A percentile compares a stretch with the other conserved stretches of the same genome.
phyloP scores from a whole-genome alignment of 345 rosid species.

The Citrus australasica region DNA sequence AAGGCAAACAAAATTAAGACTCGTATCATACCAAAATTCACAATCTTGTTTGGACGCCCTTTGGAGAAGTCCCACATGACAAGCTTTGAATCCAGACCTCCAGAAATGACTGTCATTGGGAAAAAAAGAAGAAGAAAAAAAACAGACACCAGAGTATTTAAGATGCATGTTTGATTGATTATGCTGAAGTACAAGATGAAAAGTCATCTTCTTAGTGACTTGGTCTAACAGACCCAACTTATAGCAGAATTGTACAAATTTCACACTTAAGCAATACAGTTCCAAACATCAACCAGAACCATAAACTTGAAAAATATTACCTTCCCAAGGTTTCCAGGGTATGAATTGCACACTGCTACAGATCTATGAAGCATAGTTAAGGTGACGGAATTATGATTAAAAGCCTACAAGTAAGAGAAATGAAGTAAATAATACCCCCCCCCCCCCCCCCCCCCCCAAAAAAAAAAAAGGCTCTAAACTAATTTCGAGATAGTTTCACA shows the following conservation, averaged over 20 bases:
- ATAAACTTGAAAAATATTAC: conserved; percentile 26
- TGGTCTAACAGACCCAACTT: neutral
- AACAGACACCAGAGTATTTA: neutral
- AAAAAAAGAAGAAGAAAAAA: no score
- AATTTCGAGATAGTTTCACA: neutral
- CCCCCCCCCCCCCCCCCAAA: no score
- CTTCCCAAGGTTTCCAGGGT: conserved; percentile 98
- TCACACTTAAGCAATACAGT: neutral
- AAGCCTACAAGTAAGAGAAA: neutral
- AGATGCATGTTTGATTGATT: neutral
- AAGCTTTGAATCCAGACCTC: conserved; percentile 91
- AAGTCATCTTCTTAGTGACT: neutral
- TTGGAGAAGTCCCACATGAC: conserved; percentile 92
- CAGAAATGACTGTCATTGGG: conserved; percentile 56
- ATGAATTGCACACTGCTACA: conserved; percentile 88
- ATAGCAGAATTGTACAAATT: neutral
- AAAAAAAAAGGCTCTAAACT: neutral
- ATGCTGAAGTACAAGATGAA: neutral
- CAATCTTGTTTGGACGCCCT: conserved; percentile 60
- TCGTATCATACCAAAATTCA: conserved; percentile 62
- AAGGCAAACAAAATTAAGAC: neutral
- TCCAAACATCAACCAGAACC: conserved; percentile 4
- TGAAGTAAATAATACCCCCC: neutral
- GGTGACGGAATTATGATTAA: conserved; percentile 18
- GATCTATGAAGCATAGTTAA: conserved; percentile 49